Evolutionary conservation across 371 early-diverging fungal genomes (phyloP).

Genomic region (Mucor lusitanicus): DNA sequence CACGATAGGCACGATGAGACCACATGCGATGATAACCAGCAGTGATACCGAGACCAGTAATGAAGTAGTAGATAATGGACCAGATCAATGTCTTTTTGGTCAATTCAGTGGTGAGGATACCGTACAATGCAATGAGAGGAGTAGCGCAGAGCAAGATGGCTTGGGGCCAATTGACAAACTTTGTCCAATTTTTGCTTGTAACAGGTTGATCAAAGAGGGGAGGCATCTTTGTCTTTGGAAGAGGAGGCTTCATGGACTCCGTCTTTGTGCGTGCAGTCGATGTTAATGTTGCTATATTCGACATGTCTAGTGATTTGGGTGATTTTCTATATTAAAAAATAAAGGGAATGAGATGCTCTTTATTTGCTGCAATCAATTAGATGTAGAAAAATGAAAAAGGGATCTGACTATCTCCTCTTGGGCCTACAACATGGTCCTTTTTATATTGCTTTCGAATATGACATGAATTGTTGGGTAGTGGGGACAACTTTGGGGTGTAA

Average conservation of each 20-base stretch:
- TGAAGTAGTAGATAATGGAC: constrained; percentile 75
- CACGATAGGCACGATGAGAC: constrained; percentile 80
- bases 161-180: constrained; percentile 83
- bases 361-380: background rate
- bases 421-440: background rate
- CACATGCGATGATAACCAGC: constrained; percentile 88
- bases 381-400: background rate
- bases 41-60: constrained; percentile 92
- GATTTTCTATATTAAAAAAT: constrained; percentile 1
- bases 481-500: constrained; percentile 36
- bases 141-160: constrained; percentile 68
- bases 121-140: constrained; percentile 84
- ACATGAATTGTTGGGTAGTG: constrained; percentile 34
- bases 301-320: constrained; percentile 12
- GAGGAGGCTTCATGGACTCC: constrained; percentile 50
- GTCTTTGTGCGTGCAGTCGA: constrained; percentile 42
- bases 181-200: constrained; percentile 55
- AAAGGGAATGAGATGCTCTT: constrained; percentile 5
- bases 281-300: constrained; percentile 21
- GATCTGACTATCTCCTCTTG: background rate
- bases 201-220: constrained; percentile 57
- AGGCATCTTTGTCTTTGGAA: constrained; percentile 43
- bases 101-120: constrained; percentile 70
- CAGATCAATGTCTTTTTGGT: constrained; percentile 73
- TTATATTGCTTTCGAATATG: constrained; percentile 4